A percentile compares a stretch with the other conserved stretches of the same genome.
Evolutionary conservation across 371 early-diverging fungal genomes (phyloP).

Genomic region (Amoeboaphelidium protococcarum): DNA sequence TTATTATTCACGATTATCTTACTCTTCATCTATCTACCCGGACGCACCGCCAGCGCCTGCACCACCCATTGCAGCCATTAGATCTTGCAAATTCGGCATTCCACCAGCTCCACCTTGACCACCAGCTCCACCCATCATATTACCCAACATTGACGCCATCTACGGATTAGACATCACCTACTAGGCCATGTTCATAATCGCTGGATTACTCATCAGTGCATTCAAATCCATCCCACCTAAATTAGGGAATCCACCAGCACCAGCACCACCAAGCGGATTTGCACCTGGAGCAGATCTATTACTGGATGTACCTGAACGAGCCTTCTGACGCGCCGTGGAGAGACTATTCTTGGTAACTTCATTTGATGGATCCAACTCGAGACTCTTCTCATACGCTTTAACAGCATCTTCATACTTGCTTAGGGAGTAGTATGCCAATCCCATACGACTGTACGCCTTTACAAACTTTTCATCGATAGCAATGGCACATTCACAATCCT

Average conservation of each 20-base stretch:
- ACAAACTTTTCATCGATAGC: constrained; percentile 59
- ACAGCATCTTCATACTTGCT: constrained; percentile 52
- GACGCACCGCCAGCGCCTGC: too few relatives aligned
- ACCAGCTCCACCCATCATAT: too few relatives aligned
- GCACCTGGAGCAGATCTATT: constrained; percentile 9
- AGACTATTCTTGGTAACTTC: constrained; percentile 19
- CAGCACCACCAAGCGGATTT: constrained; percentile 31
- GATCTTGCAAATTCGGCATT: too few relatives aligned
- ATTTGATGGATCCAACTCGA: constrained; percentile 66
- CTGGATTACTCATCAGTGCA: constrained; percentile 61
- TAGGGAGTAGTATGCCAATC: constrained; percentile 66
- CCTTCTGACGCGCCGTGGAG: constrained; percentile 10
- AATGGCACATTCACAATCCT: constrained; percentile 53
- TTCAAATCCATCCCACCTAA: constrained; percentile 45
- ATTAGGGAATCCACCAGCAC: constrained; percentile 37
- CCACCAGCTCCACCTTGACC: too few relatives aligned
- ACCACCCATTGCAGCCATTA: too few relatives aligned
- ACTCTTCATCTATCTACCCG: too few relatives aligned
- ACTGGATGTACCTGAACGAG: constrained; percentile 8
- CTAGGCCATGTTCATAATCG: constrained; percentile 55
- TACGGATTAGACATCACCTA: too few relatives aligned
- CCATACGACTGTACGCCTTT: constrained; percentile 80
- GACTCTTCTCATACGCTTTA: constrained; percentile 70
- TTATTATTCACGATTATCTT: too few relatives aligned
- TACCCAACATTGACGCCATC: too few relatives aligned